A percentile compares a stretch with the other conserved stretches of the same genome.
phyloP scores from a whole-genome alignment of 1,139 yeast species.

The Candida dubliniensis region DNA sequence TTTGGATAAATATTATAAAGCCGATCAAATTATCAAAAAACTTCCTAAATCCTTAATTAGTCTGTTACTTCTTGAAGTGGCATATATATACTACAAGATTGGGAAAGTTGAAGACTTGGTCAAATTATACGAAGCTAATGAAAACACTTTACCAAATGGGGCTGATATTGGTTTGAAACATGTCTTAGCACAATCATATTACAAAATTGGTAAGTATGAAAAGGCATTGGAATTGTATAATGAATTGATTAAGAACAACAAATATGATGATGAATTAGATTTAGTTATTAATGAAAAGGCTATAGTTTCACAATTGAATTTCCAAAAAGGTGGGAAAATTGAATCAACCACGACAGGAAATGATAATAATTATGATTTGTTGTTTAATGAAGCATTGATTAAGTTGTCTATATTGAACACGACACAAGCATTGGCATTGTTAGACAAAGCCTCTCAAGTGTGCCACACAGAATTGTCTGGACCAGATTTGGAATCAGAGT shows the following conservation, averaged over 20 bases:
- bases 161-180: constrained; percentile 56
- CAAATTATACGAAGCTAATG: constrained; percentile 33
- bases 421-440: constrained; percentile 42
- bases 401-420: constrained; percentile 47
- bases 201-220: constrained; percentile 60
- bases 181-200: constrained; percentile 79
- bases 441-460: constrained; percentile 52
- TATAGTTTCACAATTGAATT: constrained; percentile 54
- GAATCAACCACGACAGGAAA: constrained; percentile 8
- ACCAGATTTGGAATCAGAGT: constrained; percentile 45
- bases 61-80: constrained; percentile 53
- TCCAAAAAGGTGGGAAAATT: constrained; percentile 10
- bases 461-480: constrained; percentile 37
- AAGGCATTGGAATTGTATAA: constrained; percentile 59
- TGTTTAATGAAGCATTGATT: constrained; percentile 69
- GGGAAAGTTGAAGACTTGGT: constrained; percentile 47
- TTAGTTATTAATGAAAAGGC: constrained; percentile 70
- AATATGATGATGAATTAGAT: constrained; percentile 49
- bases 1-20: constrained; percentile 65
- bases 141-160: constrained; percentile 16
- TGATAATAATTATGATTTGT: constrained; percentile 33
- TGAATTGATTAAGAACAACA: constrained; percentile 43
- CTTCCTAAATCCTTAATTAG: constrained; percentile 36
- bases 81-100: constrained; percentile 71
- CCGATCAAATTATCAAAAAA: constrained; percentile 47